Evolutionary conservation across 2,329 filamentous ascomycete species (phyloP).

Genomic region (Monilinia fructigena): DNA sequence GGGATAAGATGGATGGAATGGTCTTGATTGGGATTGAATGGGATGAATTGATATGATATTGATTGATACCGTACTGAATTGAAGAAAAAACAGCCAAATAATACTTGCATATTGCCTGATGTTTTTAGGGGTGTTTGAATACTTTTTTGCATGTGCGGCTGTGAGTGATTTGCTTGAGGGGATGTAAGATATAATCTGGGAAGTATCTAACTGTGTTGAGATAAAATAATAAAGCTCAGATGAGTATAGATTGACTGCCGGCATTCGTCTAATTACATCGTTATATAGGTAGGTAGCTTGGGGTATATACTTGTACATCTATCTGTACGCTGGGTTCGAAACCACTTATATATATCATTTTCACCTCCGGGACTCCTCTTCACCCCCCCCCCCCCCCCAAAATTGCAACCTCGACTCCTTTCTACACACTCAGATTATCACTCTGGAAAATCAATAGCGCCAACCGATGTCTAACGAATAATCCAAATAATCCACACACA

Average conservation of each 20-base stretch:
- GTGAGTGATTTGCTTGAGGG: not conserved
- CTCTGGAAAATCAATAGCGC: constrained; percentile 85
- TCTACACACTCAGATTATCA: constrained; percentile 64
- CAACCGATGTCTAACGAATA: constrained; percentile 82
- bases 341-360: not conserved
- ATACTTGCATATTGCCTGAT: constrained; percentile 13
- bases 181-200: not conserved
- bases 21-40: constrained; percentile 10
- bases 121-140: not conserved
- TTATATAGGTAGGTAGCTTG: not conserved
- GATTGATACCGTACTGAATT: constrained; percentile 14
- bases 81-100: not conserved
- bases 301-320: not conserved
- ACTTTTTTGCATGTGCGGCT: not conserved
- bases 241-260: not conserved
- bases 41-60: constrained; percentile 10
- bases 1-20: constrained; percentile 16
- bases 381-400: too few relatives aligned
- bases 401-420: not conserved
- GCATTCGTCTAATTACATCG: not conserved
- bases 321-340: not conserved
- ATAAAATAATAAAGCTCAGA: not conserved
- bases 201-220: not conserved
- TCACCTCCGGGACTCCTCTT: not conserved
- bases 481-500: constrained; percentile 71